A percentile compares a stretch with the other conserved stretches of the same genome.
Conservation (phyloP, 257 asterid species). For the Fraxinus anomala region DNA sequence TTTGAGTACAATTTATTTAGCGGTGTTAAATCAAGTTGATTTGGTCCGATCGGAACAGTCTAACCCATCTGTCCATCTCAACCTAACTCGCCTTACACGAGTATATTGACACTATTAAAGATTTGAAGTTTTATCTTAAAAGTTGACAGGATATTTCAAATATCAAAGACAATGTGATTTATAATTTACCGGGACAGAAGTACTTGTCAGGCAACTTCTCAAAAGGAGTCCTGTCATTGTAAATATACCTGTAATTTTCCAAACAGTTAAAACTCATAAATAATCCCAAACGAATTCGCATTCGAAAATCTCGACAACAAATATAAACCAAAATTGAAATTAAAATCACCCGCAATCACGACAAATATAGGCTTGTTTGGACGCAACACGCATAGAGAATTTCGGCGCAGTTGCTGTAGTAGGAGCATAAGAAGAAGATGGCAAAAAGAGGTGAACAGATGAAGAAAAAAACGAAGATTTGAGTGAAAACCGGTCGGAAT, state of each 20-base stretch:
- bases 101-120: neutral
- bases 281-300: neutral
- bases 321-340: neutral
- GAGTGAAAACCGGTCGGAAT: slow-evolving; percentile 47
- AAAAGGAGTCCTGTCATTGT: slow-evolving; percentile 82
- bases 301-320: too few relatives aligned
- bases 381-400: slow-evolving; percentile 74
- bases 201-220: slow-evolving; percentile 76
- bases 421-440: slow-evolving; percentile 24
- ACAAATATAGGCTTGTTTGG: slow-evolving; percentile 90
- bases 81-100: neutral
- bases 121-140: too few relatives aligned
- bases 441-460: slow-evolving; percentile 52
- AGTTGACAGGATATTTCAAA: too few relatives aligned
- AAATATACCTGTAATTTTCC: slow-evolving; percentile 68
- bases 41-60: too few relatives aligned
- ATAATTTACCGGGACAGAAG: slow-evolving; percentile 81
- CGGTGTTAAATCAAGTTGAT: too few relatives aligned
- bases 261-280: slow-evolving; percentile 8
- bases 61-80: neutral
- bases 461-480: slow-evolving; percentile 69
- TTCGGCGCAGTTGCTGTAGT: slow-evolving; percentile 61
- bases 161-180: too few relatives aligned
- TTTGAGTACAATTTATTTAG: neutral
- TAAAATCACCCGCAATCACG: slow-evolving; percentile 88